Evolutionary conservation across 495 filamentous ascomycete species (phyloP), one percentile per base, ranked within the genome.

Genomic region (Penicillium salamii): DNA sequence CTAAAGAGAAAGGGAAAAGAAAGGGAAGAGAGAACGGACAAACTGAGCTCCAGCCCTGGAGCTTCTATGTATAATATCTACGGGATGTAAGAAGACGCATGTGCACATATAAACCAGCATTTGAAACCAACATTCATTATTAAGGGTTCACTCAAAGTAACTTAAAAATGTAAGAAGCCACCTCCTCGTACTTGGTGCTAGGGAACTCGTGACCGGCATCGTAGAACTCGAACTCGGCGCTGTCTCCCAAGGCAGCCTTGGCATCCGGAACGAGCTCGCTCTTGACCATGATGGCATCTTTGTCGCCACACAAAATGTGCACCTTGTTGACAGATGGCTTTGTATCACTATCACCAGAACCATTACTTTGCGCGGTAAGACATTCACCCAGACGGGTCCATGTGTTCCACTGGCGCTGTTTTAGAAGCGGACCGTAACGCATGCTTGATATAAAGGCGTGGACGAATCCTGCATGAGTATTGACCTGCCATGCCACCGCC

Each of bases 181-280:
- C 67, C 36, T 79, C 78, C 2, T 72, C 68, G 24, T 72, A 72
- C 50, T 72, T 74, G 7, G 77, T 74, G 59, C 80, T 80, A 13
- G 80, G 76, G 38, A 83, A 75, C 26, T 82, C 80, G 55, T 85
- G 81, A 6, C 78, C 81, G 4, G 74, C 79, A n/a, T 75, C 65
- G 40, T 77, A 68, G 47, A 65, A 70, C 44, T 73, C 63, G 52
- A 79, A 72, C 19, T 67, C 55, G 15, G 74, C 69, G 50, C 77
- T 75, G 8, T 78, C 75, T 45, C 71, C 69, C 17, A 86, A 58
- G 15, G 68, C 72, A 19, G 68, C 65, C 0, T 57, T 73, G 18
- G 74, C 78, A 66, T 85, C 82, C 8, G 65, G 63, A n/a, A 67
- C 61, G n/a, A 82, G 53, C 55, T 92, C 80, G 17, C 78, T 70